A percentile compares a stretch with the other conserved stretches of the same genome.
These are phyloP conservation scores for Endoconidiophora polonica DNA, from an alignment of 2,329 filamentous ascomycete species.

Conservation along the genomic window DNA sequence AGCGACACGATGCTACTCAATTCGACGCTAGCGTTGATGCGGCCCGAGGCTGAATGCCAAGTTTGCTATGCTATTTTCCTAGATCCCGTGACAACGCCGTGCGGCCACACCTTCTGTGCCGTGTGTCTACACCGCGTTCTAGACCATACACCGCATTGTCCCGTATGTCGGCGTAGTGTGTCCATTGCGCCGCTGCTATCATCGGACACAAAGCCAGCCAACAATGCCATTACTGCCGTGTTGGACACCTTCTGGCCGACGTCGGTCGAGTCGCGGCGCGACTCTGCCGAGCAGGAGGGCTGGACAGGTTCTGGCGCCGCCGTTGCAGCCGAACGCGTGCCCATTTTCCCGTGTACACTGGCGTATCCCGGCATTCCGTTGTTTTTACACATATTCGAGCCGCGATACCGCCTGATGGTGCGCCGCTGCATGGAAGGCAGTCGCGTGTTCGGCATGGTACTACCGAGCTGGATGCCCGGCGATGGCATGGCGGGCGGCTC, in stretches of 20 bases:
- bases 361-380: conserved; percentile 71
- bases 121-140: conserved; percentile 60
- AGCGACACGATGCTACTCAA: conserved; percentile 22
- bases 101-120: conserved; percentile 80
- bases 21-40: conserved; percentile 39
- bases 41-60: conserved; percentile 68
- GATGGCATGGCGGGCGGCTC: conserved; percentile 19
- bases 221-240: conserved; percentile 45
- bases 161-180: conserved; percentile 57
- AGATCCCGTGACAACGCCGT: conserved; percentile 69
- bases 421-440: conserved; percentile 57
- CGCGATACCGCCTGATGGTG: conserved; percentile 83
- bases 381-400: conserved; percentile 82
- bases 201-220: conserved; percentile 31
- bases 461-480: conserved; percentile 38
- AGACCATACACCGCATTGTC: conserved; percentile 63
- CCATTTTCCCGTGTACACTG: conserved; percentile 69
- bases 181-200: conserved; percentile 29
- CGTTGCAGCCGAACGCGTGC: conserved; percentile 22
- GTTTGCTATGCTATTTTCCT: conserved; percentile 71
- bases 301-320: conserved; percentile 40
- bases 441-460: conserved; percentile 71
- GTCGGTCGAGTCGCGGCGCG: conserved; percentile 39
- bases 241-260: conserved; percentile 54
- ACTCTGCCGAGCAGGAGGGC: conserved; percentile 35